These are phyloP conservation scores for Polytrichum formosum DNA, from an alignment of 225 moss, liverwort and hornwort species.

Conservation along the genomic window DNA sequence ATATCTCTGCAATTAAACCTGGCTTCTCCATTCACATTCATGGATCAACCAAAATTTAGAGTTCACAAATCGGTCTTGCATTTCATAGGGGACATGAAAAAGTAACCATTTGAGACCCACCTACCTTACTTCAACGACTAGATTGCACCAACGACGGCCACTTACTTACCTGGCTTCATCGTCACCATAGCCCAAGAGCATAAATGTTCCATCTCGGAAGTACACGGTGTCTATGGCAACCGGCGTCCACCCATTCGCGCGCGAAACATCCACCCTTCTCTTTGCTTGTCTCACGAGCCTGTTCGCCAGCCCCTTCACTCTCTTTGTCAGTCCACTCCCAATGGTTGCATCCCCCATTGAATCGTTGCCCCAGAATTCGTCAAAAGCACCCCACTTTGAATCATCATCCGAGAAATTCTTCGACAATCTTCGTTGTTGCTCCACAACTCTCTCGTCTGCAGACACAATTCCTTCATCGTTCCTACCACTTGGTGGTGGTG, in stretches of 20 bases:
- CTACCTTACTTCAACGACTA: no score
- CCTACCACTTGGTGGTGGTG: neutral
- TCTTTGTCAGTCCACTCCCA: slow-evolving; percentile 41
- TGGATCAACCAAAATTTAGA: no score
- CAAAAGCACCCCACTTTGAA: slow-evolving; percentile 28
- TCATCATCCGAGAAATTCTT: slow-evolving; percentile 8
- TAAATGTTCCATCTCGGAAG: slow-evolving; percentile 88
- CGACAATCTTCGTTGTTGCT: slow-evolving; percentile 15
- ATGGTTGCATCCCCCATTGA: slow-evolving; percentile 27
- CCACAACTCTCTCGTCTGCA: slow-evolving; percentile 25
- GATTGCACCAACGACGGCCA: no score
- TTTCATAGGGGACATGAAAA: no score
- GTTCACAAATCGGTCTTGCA: no score
- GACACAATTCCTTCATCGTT: slow-evolving; percentile 25
- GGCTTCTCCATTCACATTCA: no score
- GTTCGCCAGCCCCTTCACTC: slow-evolving; percentile 41
- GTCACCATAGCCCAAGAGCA: slow-evolving; percentile 94
- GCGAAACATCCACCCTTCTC: slow-evolving; percentile 51
- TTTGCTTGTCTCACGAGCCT: slow-evolving; percentile 65
- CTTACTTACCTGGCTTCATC: slow-evolving; percentile 82
- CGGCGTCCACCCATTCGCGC: slow-evolving; percentile 69
- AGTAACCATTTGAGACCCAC: no score
- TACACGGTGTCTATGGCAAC: slow-evolving; percentile 81
- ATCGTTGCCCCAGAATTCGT: slow-evolving; percentile 45
- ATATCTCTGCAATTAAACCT: no score